Base-by-base conservation (phyloP, 2,329 filamentous ascomycete species). In the Verticillium isaacii region DNA sequence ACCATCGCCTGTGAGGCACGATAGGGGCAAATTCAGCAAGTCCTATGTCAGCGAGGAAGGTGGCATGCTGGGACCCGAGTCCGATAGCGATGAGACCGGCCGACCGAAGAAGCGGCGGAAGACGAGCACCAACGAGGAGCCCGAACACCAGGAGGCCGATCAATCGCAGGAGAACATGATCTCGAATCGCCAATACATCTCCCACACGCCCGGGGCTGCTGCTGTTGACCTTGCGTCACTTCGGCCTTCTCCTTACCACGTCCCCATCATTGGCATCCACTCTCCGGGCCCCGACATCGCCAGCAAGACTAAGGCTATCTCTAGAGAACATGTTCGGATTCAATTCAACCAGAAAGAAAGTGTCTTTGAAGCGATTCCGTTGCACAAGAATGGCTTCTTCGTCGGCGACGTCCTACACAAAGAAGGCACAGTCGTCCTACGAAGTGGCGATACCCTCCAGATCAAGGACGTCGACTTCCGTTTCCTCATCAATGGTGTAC, bases 321-420 rank as follows among this genome's bases (percentile, higher is more conserved):
- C 90, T 3, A 81, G 90, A 64, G 80, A 89, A 67, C 91, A 94
- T 72, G 78, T 91, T 57, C 88, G 87, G 68, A 91, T 94, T 67
- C 79, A 84, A 56, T 93, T 88, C 75, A 89, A 90, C 68, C 80
- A 84, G 64, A 78, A 85, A 14, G 80, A 80, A 50, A 80, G 85
- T 23, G 77, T 85, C 7, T 93, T 91, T 68, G 85, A 91, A 70
- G 85, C 90, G 56, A 79, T 82, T 29, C 81, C 83, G 0, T 68
- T 86, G 9, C 84, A 86, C 66, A 81, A 80, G 65, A 92, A 92
- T 67, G 89, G 89, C 6, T 87, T 89, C 68, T 89, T 90, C 69
- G 82, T 86, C 65, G 84, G 90, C 60, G 87, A 88, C 56, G 75
- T 79, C 3, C 82, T 84, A 62, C 82, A 86, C 68, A 82, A 82